Evolutionary conservation across 257 asterid species (phyloP).

Genomic region (Agastache rugosa): DNA sequence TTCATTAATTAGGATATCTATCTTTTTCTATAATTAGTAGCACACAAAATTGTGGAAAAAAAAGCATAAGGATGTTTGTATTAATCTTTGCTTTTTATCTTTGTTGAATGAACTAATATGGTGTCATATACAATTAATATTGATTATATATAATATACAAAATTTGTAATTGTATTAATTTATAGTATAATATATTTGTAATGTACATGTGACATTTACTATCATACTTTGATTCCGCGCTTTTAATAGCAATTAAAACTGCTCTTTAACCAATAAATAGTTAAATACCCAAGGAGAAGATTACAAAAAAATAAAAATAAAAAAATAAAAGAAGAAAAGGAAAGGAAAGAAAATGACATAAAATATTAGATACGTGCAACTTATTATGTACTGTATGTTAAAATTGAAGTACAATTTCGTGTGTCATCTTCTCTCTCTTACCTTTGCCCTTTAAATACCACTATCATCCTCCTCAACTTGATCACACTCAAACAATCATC

Average conservation of each 20-base stretch:
- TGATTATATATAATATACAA: too few species aligned
- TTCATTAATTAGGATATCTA: too few species aligned
- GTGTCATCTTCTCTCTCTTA: conserved; percentile 5
- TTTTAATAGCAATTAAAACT: neutral
- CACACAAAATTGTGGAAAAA: neutral
- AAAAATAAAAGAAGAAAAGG: neutral
- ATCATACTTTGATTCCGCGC: neutral
- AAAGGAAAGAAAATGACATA: neutral
- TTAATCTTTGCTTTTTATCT: too few species aligned
- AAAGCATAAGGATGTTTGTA: too few species aligned
- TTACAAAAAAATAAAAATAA: neutral
- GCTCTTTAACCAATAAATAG: neutral
- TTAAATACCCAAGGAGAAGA: neutral
- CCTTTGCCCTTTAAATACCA: conserved; percentile 42
- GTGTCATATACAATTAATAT: neutral
- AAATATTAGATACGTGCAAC: conserved; percentile 18
- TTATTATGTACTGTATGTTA: too few species aligned
- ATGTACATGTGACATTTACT: too few species aligned
- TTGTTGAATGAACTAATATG: neutral
- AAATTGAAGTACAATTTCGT: conserved; percentile 31
- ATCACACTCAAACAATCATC: conserved; percentile 19
- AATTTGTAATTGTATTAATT: too few species aligned
- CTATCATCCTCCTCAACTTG: conserved; percentile 12
- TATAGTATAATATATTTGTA: too few species aligned
- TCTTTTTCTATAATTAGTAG: too few species aligned